Conservation (phyloP, 257 asterid species). For the Primulina eburnea region DNA sequence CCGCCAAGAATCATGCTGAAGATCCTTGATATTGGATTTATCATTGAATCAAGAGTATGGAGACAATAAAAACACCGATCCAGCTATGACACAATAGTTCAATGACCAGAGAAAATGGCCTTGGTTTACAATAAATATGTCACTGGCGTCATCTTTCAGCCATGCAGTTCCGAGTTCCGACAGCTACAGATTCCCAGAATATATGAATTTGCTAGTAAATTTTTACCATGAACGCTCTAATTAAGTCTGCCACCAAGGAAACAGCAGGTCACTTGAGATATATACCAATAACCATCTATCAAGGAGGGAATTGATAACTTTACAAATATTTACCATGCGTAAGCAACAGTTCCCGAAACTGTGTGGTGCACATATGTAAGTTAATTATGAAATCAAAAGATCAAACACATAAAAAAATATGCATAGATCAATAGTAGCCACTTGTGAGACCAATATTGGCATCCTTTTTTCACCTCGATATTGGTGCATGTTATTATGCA, state of each 20-base stretch:
- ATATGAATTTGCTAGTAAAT: background rate
- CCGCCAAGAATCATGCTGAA: background rate
- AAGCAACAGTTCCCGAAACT: background rate
- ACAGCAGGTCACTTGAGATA: constrained; percentile 12
- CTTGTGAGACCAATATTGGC: background rate
- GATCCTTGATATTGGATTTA: background rate
- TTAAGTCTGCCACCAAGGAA: constrained; percentile 55
- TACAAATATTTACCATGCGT: background rate
- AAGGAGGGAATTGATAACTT: background rate
- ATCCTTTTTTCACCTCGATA: background rate
- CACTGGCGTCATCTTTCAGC: background rate
- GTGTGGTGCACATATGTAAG: background rate
- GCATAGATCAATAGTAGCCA: constrained; percentile 5
- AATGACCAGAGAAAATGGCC: background rate
- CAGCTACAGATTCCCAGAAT: background rate
- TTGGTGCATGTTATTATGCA: background rate
- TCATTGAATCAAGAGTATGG: background rate
- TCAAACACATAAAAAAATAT: background rate
- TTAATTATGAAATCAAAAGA: background rate
- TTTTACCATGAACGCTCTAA: constrained; percentile 85
- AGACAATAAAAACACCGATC: background rate
- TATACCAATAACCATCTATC: constrained; percentile 2
- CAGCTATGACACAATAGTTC: background rate
- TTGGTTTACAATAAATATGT: background rate
- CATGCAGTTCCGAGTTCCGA: background rate